Evolutionary conservation across 495 filamentous ascomycete species (phyloP).

Genomic region (Penicillium paxilli): DNA sequence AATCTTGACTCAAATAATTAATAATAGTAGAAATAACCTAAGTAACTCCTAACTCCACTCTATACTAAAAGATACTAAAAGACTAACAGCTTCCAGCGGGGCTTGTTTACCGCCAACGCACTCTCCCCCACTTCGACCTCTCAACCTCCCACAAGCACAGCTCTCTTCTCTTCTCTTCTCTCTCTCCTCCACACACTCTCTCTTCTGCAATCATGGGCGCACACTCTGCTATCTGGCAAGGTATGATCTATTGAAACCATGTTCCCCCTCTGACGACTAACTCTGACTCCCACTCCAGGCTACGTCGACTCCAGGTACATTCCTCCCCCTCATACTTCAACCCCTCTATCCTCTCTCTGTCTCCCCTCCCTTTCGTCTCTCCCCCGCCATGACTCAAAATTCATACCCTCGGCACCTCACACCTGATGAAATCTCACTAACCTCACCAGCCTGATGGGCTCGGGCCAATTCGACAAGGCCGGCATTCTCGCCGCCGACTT

Average conservation of each 20-base stretch:
- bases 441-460: slow-evolving; percentile 70
- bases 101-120: slow-evolving; percentile 34
- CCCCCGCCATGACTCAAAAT: background rate
- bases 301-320: slow-evolving; percentile 69
- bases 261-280: slow-evolving; percentile 20
- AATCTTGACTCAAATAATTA: too few relatives aligned
- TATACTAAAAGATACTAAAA: too few relatives aligned
- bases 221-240: slow-evolving; percentile 56
- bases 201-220: slow-evolving; percentile 36
- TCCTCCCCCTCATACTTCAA: background rate
- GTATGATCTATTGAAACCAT: slow-evolving; percentile 34
- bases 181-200: slow-evolving; percentile 9
- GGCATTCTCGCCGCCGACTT: slow-evolving; percentile 82
- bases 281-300: slow-evolving; percentile 38
- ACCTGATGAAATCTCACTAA: background rate
- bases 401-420: background rate
- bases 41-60: too few relatives aligned
- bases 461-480: slow-evolving; percentile 80
- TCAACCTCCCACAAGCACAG: slow-evolving; percentile 27
- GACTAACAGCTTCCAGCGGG: slow-evolving; percentile 2
- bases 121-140: slow-evolving; percentile 26
- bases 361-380: too few relatives aligned
- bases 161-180: slow-evolving; percentile 15
- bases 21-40: too few relatives aligned
- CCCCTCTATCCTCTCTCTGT: too few relatives aligned